Percentiles rank a stretch among this genome's conserved stretches.
phyloP scores from a whole-genome alignment of 2,329 filamentous ascomycete genomes.

The Rachicladosporium sp. region DNA sequence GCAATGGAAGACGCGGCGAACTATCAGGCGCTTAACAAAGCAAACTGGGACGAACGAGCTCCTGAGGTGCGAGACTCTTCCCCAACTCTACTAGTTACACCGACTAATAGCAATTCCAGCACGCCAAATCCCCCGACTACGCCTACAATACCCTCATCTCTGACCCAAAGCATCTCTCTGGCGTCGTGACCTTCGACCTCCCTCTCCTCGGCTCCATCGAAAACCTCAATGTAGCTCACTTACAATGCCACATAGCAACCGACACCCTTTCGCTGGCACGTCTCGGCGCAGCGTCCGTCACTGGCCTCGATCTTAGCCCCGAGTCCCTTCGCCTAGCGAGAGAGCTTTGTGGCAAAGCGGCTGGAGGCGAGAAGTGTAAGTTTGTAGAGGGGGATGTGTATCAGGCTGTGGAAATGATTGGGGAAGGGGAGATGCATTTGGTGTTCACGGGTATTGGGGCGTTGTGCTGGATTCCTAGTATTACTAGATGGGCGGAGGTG shows the following conservation, averaged over 20 bases:
- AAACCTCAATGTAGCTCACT: constrained; percentile 8
- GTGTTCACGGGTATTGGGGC: constrained; percentile 13
- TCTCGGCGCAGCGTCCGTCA: constrained; percentile 9
- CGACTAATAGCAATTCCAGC: constrained; percentile 4
- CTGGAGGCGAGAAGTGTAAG: constrained; percentile 7
- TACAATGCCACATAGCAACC: constrained; percentile 15
- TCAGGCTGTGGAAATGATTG: constrained; percentile 5
- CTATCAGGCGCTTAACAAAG: constrained; percentile 10
- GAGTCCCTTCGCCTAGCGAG: constrained; percentile 8
- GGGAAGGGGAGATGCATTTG: constrained; percentile 7
- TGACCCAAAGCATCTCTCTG: constrained; percentile 8
- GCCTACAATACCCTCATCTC: constrained; percentile 3
- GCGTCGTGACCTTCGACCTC: constrained; percentile 11
- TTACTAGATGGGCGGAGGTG: constrained; percentile 9
- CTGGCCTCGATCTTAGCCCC: constrained; percentile 12
- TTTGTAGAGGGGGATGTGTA: constrained; percentile 11
- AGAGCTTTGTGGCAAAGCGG: constrained; percentile 6
- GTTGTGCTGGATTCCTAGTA: constrained; percentile 12
- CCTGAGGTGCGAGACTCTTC: constrained; percentile 4
- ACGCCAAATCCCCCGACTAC: constrained; percentile 10
- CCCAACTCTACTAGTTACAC: background rate
- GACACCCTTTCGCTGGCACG: constrained; percentile 14
- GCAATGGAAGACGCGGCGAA: background rate
- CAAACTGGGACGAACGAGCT: constrained; percentile 14
- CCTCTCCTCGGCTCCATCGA: constrained; percentile 8